Conservation (phyloP, 495 filamentous ascomycete species). For the Hypoxylon fragiforme region DNA sequence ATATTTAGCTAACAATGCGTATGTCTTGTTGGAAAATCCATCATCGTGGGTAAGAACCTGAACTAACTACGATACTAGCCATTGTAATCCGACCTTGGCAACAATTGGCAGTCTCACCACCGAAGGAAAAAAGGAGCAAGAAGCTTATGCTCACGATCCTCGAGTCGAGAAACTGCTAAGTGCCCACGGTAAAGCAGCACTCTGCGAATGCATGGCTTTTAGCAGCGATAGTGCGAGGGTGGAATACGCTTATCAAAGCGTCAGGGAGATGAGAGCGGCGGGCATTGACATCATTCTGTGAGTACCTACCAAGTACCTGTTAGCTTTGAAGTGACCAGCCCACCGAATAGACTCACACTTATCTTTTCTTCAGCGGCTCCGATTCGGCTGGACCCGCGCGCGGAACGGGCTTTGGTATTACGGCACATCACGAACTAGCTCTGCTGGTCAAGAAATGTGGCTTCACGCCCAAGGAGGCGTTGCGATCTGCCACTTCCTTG, state of each 20-base stretch:
- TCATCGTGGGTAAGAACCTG: not conserved
- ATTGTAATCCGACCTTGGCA: constrained; percentile 23
- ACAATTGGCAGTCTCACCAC: constrained; percentile 11
- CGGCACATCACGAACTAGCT: constrained; percentile 22
- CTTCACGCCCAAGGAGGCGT: constrained; percentile 37
- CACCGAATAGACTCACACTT: no score
- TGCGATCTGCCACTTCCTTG: constrained; percentile 32
- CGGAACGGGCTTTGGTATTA: constrained; percentile 19
- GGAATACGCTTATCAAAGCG: constrained; percentile 24
- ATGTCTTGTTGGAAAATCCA: not conserved
- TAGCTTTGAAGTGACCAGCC: not conserved
- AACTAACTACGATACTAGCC: not conserved
- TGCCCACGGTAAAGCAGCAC: not conserved
- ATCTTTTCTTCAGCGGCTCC: constrained; percentile 12
- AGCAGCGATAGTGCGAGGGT: constrained; percentile 2
- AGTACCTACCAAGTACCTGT: not conserved
- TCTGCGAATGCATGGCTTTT: constrained; percentile 15
- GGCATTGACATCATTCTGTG: constrained; percentile 21
- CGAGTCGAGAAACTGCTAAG: constrained; percentile 9
- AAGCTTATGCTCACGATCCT: constrained; percentile 15
- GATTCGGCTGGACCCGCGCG: constrained; percentile 21
- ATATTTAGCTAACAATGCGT: constrained; percentile 21
- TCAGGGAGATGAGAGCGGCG: constrained; percentile 17
- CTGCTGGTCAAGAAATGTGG: constrained; percentile 17
- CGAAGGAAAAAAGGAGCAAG: constrained; percentile 14